A percentile compares a stretch with the other conserved stretches of the same genome.
These are phyloP conservation scores for Piedraia hortae DNA, from an alignment of 2,329 filamentous ascomycete species.

Conservation along the genomic window DNA sequence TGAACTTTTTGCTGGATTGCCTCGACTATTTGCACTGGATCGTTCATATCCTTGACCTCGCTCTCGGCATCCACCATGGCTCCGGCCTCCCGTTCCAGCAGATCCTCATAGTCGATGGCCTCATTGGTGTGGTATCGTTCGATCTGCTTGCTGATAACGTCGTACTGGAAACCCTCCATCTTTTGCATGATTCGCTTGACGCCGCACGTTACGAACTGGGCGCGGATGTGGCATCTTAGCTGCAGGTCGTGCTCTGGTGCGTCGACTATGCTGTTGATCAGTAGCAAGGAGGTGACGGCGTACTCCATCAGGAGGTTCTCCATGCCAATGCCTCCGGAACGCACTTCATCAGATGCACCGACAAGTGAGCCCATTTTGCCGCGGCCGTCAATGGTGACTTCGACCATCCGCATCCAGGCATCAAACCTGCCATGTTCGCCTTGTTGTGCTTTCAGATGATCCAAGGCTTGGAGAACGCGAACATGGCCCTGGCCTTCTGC, in stretches of 20 bases:
- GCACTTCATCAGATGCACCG: slow-evolving; percentile 82
- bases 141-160: slow-evolving; percentile 93
- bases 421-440: slow-evolving; percentile 90
- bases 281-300: slow-evolving; percentile 72
- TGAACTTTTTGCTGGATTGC: slow-evolving; percentile 67
- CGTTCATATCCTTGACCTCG: slow-evolving; percentile 72
- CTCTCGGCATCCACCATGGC: slow-evolving; percentile 75
- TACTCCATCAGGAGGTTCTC: slow-evolving; percentile 99
- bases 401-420: slow-evolving; percentile 93
- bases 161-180: slow-evolving; percentile 97
- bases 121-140: slow-evolving; percentile 82
- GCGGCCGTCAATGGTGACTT: slow-evolving; percentile 85
- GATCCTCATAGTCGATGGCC: slow-evolving; percentile 92
- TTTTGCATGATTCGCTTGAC: slow-evolving; percentile 83
- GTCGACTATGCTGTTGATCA: slow-evolving; percentile 92
- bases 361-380: slow-evolving; percentile 98
- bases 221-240: slow-evolving; percentile 74
- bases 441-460: slow-evolving; percentile 64
- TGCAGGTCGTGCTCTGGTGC: slow-evolving; percentile 71
- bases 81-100: slow-evolving; percentile 70
- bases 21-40: slow-evolving; percentile 79
- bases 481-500: slow-evolving; percentile 64
- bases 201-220: slow-evolving; percentile 85
- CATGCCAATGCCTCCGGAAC: slow-evolving; percentile 90
- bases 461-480: slow-evolving; percentile 81